phyloP scores from a whole-genome alignment of 179 eudicot species.

The Actinidia chinensis region DNA sequence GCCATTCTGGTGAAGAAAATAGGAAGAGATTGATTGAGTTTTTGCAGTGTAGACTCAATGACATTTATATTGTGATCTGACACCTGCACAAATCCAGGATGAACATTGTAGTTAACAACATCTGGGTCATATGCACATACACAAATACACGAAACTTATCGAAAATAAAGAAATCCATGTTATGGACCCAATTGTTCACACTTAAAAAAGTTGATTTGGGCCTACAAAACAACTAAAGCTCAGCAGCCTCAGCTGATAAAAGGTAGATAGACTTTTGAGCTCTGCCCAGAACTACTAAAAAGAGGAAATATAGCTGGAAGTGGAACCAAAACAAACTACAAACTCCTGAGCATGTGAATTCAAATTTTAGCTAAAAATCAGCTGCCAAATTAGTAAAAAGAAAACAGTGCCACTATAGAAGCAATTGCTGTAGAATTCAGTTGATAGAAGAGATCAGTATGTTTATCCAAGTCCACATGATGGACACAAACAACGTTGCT shows the following conservation, averaged over 20 bases:
- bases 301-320: too few species aligned
- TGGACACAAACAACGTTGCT: constrained; percentile 76
- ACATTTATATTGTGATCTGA: constrained; percentile 34
- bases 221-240: too few species aligned
- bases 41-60: constrained; percentile 41
- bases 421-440: neutral
- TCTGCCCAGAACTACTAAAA: too few species aligned
- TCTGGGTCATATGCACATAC: neutral
- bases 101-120: neutral
- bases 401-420: neutral
- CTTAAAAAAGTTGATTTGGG: too few species aligned
- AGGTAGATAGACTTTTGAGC: too few species aligned
- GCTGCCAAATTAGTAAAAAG: neutral
- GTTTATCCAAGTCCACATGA: constrained; percentile 81
- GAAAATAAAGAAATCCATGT: neutral
- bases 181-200: too few species aligned
- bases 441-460: neutral
- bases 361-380: too few species aligned
- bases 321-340: too few species aligned
- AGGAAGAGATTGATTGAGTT: constrained; percentile 48
- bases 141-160: neutral
- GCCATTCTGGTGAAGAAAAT: constrained; percentile 67
- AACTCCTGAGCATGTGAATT: too few species aligned
- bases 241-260: too few species aligned
- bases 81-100: constrained; percentile 42